Evolutionary conservation across 768 basidiomycete genomes (phyloP).

Genomic region (Amanita rimosa): DNA sequence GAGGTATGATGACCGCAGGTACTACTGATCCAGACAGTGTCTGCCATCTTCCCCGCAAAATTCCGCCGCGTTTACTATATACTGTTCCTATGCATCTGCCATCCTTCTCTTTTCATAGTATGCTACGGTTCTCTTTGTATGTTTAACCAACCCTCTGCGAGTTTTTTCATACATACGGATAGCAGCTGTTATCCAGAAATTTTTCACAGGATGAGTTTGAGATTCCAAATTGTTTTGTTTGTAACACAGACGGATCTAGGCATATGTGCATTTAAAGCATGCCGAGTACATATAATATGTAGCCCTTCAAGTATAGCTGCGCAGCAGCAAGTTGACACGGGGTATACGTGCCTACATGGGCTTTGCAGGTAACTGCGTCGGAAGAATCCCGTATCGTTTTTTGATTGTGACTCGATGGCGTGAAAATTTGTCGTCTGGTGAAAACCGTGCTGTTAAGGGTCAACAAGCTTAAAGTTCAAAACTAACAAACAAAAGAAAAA

Average conservation of each 20-base stretch:
- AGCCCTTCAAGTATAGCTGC: too few species aligned
- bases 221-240: too few species aligned
- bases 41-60: not conserved
- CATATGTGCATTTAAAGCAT: too few species aligned
- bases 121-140: not conserved
- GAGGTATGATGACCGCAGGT: slow-evolving; percentile 26
- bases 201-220: too few species aligned
- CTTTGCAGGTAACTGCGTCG: slow-evolving; percentile 82
- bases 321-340: not conserved
- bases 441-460: slow-evolving; percentile 74
- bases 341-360: slow-evolving; percentile 24
- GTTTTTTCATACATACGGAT: not conserved
- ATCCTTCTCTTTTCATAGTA: not conserved
- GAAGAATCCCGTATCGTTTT: slow-evolving; percentile 81
- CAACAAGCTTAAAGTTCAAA: too few species aligned
- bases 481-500: not conserved
- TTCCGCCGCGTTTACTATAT: not conserved
- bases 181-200: too few species aligned
- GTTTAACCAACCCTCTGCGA: not conserved
- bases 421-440: slow-evolving; percentile 98
- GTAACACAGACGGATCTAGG: too few species aligned
- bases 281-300: too few species aligned
- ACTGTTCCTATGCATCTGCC: not conserved
- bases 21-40: slow-evolving; percentile 7
- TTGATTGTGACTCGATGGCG: slow-evolving; percentile 96